Percentiles rank a stretch among this genome's conserved stretches.
Evolutionary conservation across 1,284 basidiomycete species (phyloP).

Genomic region (Puccinia triticina): DNA sequence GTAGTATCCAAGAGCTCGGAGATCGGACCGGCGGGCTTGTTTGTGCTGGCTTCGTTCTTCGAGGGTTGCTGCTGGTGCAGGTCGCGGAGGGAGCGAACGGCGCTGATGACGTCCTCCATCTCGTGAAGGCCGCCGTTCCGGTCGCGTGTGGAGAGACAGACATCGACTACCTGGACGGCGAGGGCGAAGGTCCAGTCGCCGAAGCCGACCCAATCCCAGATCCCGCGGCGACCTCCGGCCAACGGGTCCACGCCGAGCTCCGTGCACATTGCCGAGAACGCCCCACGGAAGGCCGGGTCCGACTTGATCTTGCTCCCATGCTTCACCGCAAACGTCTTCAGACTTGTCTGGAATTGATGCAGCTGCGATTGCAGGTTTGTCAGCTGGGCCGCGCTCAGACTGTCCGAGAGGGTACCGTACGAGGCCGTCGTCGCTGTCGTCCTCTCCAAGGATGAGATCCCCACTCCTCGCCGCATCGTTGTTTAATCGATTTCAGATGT

Average conservation of each 20-base stretch:
- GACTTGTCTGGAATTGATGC: constrained; percentile 77
- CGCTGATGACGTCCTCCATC: constrained; percentile 77
- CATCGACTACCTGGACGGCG: constrained; percentile 93
- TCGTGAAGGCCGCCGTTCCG: constrained; percentile 89
- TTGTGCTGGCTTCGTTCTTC: not conserved
- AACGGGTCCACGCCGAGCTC: constrained; percentile 94
- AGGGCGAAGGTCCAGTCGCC: constrained; percentile 96
- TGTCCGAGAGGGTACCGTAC: constrained; percentile 77
- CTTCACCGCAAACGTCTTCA: constrained; percentile 76
- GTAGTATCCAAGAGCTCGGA: constrained; percentile 30
- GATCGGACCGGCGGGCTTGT: not conserved
- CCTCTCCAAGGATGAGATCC: constrained; percentile 64
- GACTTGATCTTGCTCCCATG: constrained; percentile 82
- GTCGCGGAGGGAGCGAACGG: constrained; percentile 75
- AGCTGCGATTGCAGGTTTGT: constrained; percentile 79
- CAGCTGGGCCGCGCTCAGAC: constrained; percentile 76
- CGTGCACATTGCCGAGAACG: constrained; percentile 94
- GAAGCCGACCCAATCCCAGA: constrained; percentile 78
- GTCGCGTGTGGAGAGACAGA: constrained; percentile 85
- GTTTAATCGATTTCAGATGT: too few relatives aligned
- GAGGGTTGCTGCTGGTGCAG: constrained; percentile 57
- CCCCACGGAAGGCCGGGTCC: constrained; percentile 85
- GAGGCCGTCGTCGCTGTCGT: constrained; percentile 62
- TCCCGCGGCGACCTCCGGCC: constrained; percentile 70
- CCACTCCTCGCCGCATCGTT: constrained; percentile 64